Evolutionary conservation across 108 stramenopile species (phyloP).

Genomic region (Cylindrotheca fusiformis): DNA sequence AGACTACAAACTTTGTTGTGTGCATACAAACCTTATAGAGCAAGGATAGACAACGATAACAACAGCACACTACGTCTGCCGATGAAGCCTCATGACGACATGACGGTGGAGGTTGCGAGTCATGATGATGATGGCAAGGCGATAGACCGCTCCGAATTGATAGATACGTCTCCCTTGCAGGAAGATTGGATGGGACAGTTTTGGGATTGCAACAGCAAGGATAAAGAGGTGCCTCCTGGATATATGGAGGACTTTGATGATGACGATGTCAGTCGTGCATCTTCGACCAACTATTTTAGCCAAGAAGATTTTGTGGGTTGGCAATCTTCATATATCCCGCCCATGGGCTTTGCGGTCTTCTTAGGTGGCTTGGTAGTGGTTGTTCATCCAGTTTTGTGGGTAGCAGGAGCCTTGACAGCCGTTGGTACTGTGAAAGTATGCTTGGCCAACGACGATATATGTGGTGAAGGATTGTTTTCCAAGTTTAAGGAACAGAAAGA

Average conservation of each 20-base stretch:
- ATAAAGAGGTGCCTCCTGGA: too few relatives aligned
- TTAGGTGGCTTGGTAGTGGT: slow-evolving; percentile 13
- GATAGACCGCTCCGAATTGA: too few relatives aligned
- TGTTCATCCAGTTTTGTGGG: slow-evolving; percentile 35
- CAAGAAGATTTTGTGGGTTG: slow-evolving; percentile 25
- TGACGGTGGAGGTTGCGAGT: too few relatives aligned
- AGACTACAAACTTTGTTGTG: too few relatives aligned
- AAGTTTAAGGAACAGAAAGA: slow-evolving; percentile 6
- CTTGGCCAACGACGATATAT: background rate
- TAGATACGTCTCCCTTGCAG: too few relatives aligned
- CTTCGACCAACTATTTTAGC: slow-evolving; percentile 23
- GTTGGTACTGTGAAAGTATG: slow-evolving; percentile 25
- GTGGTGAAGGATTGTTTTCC: background rate
- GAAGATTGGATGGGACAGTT: background rate
- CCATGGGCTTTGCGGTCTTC: slow-evolving; percentile 38
- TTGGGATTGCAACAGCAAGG: background rate
- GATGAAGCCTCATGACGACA: too few relatives aligned
- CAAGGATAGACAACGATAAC: too few relatives aligned
- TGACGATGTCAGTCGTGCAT: slow-evolving; percentile 2
- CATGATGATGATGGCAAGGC: too few relatives aligned
- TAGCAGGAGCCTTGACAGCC: slow-evolving; percentile 35
- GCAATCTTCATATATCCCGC: slow-evolving; percentile 17
- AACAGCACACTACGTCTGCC: too few relatives aligned
- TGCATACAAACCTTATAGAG: too few relatives aligned
- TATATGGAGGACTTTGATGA: slow-evolving; percentile 6